phyloP scores from a whole-genome alignment of 139 green algal species.

The Medakamo hakoo region DNA sequence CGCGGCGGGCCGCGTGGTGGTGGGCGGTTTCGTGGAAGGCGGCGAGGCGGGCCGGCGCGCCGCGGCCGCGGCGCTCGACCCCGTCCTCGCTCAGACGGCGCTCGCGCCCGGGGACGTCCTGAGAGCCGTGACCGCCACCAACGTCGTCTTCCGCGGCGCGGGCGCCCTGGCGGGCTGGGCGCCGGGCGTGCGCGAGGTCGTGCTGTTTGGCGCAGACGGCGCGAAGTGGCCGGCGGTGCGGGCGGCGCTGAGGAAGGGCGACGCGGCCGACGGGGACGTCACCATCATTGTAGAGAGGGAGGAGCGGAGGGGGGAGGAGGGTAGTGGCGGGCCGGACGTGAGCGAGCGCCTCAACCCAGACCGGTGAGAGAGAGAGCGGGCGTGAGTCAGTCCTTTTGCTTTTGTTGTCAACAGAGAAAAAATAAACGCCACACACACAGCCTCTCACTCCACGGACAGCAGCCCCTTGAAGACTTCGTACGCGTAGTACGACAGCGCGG shows the following conservation, averaged over 20 bases:
- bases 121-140: neutral
- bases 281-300: neutral
- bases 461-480: slow-evolving; percentile 24
- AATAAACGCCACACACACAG: too few species aligned
- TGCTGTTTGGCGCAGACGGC: neutral
- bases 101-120: neutral
- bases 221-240: neutral
- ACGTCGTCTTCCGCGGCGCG: neutral
- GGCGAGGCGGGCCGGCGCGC: too few species aligned
- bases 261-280: neutral
- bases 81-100: neutral
- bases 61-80: neutral
- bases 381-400: too few species aligned
- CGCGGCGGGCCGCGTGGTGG: neutral
- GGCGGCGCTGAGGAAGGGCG: neutral
- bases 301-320: neutral
- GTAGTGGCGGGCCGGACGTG: too few species aligned
- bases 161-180: neutral
- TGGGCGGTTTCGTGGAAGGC: neutral
- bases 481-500: slow-evolving; percentile 28
- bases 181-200: neutral
- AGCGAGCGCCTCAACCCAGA: too few species aligned
- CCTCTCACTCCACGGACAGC: neutral
- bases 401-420: too few species aligned
- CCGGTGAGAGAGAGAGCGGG: too few species aligned